Evolutionary conservation across 805 yeast species (phyloP).

Genomic region (Hemisphaericaspora nanyangensis): DNA sequence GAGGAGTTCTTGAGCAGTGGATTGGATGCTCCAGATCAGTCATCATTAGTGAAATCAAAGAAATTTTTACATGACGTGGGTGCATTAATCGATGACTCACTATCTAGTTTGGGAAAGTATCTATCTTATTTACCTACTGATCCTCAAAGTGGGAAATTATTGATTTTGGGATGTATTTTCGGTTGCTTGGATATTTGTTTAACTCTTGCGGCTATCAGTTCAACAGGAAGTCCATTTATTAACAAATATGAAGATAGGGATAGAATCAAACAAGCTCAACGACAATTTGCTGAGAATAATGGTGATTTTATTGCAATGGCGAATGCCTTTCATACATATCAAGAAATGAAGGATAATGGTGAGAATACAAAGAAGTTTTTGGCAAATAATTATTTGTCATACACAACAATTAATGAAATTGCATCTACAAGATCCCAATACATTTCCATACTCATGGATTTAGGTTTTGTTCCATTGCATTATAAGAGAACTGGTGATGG

Average conservation of each 20-base stretch:
- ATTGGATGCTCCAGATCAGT: slow-evolving; percentile 70
- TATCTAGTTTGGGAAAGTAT: slow-evolving; percentile 78
- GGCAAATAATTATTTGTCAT: slow-evolving; percentile 57
- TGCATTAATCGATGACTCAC: slow-evolving; percentile 46
- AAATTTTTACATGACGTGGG: slow-evolving; percentile 64
- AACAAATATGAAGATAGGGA: slow-evolving; percentile 63
- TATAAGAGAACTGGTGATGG: slow-evolving; percentile 22
- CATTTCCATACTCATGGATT: slow-evolving; percentile 64
- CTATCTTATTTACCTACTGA: slow-evolving; percentile 84
- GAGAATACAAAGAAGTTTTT: slow-evolving; percentile 42
- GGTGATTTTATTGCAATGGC: slow-evolving; percentile 78
- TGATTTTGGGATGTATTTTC: slow-evolving; percentile 76
- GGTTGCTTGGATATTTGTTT: slow-evolving; percentile 76
- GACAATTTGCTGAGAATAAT: slow-evolving; percentile 29
- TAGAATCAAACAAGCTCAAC: slow-evolving; percentile 47
- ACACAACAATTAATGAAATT: slow-evolving; percentile 64
- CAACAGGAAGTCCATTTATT: slow-evolving; percentile 72
- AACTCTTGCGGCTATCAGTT: slow-evolving; percentile 74
- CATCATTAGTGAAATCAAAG: slow-evolving; percentile 49
- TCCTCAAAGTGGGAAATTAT: slow-evolving; percentile 75
- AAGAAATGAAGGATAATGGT: slow-evolving; percentile 16
- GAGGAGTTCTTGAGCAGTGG: slow-evolving; percentile 67
- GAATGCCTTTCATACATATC: slow-evolving; percentile 56
- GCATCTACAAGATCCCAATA: slow-evolving; percentile 68
- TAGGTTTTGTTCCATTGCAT: slow-evolving; percentile 66